Base-by-base conservation (phyloP, 2,329 filamentous ascomycete species). In the Zasmidium angulare region DNA sequence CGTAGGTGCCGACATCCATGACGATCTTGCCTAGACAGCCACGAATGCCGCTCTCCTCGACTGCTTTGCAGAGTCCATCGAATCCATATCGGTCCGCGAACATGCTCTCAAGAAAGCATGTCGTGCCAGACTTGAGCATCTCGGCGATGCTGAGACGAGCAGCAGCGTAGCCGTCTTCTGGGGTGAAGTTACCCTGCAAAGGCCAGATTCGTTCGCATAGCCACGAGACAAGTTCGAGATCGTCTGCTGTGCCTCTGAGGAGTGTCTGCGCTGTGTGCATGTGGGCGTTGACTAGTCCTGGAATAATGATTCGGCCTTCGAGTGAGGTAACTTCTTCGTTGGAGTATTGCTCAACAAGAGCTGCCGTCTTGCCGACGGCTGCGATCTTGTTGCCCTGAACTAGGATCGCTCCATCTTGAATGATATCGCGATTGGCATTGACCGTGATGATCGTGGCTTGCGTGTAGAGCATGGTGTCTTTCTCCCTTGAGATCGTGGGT, bases 401-500 rank as follows among this genome's bases (percentile, higher is more conserved):
- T 1, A 78, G 71, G 26, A 84, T 71, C 12, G 76, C 77, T 14
- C 81, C 81, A 60, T 82, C 74, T 3, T 76, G 67, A 56, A 82
- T 77, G 52, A 84, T 75, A 36, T 78, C 74, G 20, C 79, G 74
- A 17, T 64, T 62, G 24, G 71, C 51, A 64, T 83, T 81, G 63
- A 84, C 72, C 0, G 81, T 84, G 63, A 84, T 77, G 58, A 84
- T 79, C 2, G 80, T 83, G 9, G 77, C 81, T 63, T 82, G 72
- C 1, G 72, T 76, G 62, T 82, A 81, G 0, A 84, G 69, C 68
- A 77, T 78, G 17, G 31, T 62, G 51, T 24, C n/a, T 43, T 21
- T 14, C 22, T 49, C 14, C 12, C 11, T 46, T 19, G 7, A 7
- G 29, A 7, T 36, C 7, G 7, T 36, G 7, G 7, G 29, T 14